Base-by-base conservation (phyloP, 768 basidiomycete genomes). In the Lactarius vividus region DNA sequence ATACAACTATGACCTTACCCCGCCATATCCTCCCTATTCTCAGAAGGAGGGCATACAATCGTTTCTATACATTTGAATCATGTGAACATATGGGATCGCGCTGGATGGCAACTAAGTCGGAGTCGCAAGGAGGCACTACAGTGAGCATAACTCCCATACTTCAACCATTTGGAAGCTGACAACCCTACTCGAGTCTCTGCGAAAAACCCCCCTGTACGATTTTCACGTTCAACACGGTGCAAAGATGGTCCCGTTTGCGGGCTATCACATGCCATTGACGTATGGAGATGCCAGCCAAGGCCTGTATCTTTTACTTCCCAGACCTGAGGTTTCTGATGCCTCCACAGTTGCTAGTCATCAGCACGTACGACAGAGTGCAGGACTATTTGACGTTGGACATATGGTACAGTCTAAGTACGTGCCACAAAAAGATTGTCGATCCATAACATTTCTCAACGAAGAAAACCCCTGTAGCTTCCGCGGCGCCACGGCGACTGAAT, bases 191-290 rank as follows among this genome's bases (percentile, higher is more conserved):
- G n/a, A 62, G 65, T 8, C 52, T n/a, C 77, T 86, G 37, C 75
- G 69, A 62, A 85, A 84, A 72, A 98, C 95, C 0, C 84, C 85
- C 0, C 80, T 98, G 4, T 94, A 96, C 72, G 92, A 95, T 73
- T 96, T 95, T 74, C 96, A 99, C 74, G 74, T 92, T 55, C 75
- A 86, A 67, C 81, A 91, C 75, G 88, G 83, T 18, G 96, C 89
- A 1, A 96, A 96, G 77, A 95, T 98, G 93, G 94, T 97, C 0
- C 89, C 93, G 0, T 99, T 98, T 76, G 97, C 94, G 2, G 96
- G 96, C 7, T 98, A 88, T 76, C 84, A 86, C 4, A 99, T 99
- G 96, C 97, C n/a, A n/a, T 81, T 99, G 53, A 76, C 84, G 3
- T 99, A 98, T 72, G 92, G 87, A 5, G 81, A 84, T 35, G 84